Evolutionary conservation across 2,329 filamentous ascomycete genomes (phyloP), one percentile per base, ranked within the genome.

Genomic region (Emmonsiellopsis sp.): DNA sequence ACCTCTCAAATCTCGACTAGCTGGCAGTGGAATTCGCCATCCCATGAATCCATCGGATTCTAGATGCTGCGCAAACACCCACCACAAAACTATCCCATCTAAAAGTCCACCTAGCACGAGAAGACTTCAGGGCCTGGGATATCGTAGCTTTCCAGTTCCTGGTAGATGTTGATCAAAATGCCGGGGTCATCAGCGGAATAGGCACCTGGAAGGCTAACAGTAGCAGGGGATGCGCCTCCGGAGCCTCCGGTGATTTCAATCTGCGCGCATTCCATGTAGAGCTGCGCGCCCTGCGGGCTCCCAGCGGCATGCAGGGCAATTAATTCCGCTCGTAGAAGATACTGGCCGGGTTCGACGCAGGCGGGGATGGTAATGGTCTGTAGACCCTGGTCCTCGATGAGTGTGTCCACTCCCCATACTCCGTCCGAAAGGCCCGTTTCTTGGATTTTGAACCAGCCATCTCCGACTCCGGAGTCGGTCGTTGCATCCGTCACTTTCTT

Each of bases 401-500:
- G 42, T 27, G 49, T 51, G 45, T 56, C 55, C 42, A 58, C 56
- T 37, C 40, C 56, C 52, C 55, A 58, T 9, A n/a, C 47, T 2
- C 49, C 49, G 33, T 53, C 48, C 53, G 21, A 8, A 39, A 70
- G 62, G 6, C 69, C 69, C 50, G 71, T 68, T 53, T 71, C 65
- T 46, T 67, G 68, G 42, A 72, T 67, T 58, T 72, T 71, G 63
- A 72, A 72, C 70, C 69, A 59, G 49, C 61, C 57, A 6, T 39
- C 69, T 39, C 53, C 53, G 17, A 47, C 44, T 13, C 50, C 43
- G 9, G 33, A 7, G 42, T 52, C 50, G 8, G 27, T 52, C 3
- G 27, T 58, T 1, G 77, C 77, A 59, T 75, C 68, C 60, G 71
- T 66, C 27, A 81, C 77, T 61, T 79, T 80, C 62, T 79, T 79